phyloP scores from a whole-genome alignment of 2,329 filamentous ascomycete genomes.

The Fusarium phyllophilum region DNA sequence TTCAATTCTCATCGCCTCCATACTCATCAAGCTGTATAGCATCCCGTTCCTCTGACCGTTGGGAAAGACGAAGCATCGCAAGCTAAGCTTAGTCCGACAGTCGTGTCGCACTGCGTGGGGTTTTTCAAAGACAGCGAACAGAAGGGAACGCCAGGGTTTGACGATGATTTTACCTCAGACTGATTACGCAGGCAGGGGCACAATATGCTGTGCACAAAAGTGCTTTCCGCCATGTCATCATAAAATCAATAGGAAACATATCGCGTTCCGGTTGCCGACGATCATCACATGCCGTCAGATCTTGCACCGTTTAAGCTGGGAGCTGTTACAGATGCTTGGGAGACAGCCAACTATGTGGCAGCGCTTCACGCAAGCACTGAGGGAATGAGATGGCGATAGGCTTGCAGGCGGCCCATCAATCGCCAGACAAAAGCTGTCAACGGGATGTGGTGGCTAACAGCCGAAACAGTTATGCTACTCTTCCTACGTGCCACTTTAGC shows the following conservation, averaged over 20 bases:
- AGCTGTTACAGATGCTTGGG: slow-evolving; percentile 23
- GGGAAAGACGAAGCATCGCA: slow-evolving; percentile 4
- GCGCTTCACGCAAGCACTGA: background rate
- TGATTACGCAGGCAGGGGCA: slow-evolving; percentile 33
- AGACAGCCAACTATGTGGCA: slow-evolving; percentile 12
- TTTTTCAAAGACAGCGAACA: background rate
- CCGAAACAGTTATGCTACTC: slow-evolving; percentile 12
- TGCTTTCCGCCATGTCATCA: slow-evolving; percentile 15
- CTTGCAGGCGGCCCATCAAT: background rate
- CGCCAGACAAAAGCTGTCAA: background rate
- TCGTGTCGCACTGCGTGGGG: background rate
- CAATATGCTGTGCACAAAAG: slow-evolving; percentile 12
- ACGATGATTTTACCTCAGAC: slow-evolving; percentile 20
- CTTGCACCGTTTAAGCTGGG: slow-evolving; percentile 15
- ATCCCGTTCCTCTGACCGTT: background rate
- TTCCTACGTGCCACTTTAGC: background rate
- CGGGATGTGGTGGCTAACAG: background rate
- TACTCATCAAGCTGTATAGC: background rate
- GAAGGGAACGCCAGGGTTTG: slow-evolving; percentile 2
- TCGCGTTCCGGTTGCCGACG: slow-evolving; percentile 26
- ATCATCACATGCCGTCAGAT: slow-evolving; percentile 23
- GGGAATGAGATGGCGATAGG: slow-evolving; percentile 1
- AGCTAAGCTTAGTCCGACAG: slow-evolving; percentile 7
- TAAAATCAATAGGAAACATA: slow-evolving; percentile 31
- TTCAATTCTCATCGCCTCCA: slow-evolving; percentile 1